These are phyloP conservation scores for Xylaria sp. DNA, from an alignment of 2,329 filamentous ascomycete genomes.

Conservation along the genomic window DNA sequence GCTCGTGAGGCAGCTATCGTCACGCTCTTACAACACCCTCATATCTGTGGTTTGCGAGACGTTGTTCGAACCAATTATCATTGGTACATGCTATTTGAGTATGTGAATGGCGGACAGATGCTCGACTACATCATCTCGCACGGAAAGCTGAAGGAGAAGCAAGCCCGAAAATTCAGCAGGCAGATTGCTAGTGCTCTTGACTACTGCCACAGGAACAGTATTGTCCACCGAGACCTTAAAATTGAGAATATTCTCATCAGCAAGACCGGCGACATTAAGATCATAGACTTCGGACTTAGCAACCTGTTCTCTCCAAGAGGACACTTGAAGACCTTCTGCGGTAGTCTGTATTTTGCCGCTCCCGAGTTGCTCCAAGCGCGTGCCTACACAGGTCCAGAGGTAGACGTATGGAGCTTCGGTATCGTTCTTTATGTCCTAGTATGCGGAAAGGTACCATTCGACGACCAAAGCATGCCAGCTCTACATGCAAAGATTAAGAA, in stretches of 20 bases:
- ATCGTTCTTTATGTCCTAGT: constrained; percentile 97
- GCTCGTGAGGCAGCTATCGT: constrained; percentile 96
- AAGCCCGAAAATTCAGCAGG: constrained; percentile 95
- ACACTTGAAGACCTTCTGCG: constrained; percentile 95
- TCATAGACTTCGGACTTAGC: constrained; percentile 97
- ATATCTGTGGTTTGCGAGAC: constrained; percentile 95
- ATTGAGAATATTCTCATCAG: constrained; percentile 99
- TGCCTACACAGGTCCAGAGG: constrained; percentile 94
- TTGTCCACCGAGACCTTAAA: constrained; percentile 96
- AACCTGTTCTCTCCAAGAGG: constrained; percentile 90
- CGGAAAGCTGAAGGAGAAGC: constrained; percentile 96
- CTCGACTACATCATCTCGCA: constrained; percentile 99
- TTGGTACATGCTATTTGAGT: constrained; percentile 99
- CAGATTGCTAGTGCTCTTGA: constrained; percentile 97
- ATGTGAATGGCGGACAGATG: constrained; percentile 99
- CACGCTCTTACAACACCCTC: constrained; percentile 91
- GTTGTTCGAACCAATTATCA: constrained; percentile 96
- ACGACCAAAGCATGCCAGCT: constrained; percentile 99
- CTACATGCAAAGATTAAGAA: constrained; percentile 99
- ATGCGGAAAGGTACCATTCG: constrained; percentile 97
- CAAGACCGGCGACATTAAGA: constrained; percentile 99
- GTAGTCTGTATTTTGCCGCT: constrained; percentile 96
- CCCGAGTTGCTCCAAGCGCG: constrained; percentile 93
- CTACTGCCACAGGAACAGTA: constrained; percentile 98
- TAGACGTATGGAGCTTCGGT: constrained; percentile 98